Base-by-base conservation (phyloP, 164 flowering plant species). In the Aristolochia contorta region DNA sequence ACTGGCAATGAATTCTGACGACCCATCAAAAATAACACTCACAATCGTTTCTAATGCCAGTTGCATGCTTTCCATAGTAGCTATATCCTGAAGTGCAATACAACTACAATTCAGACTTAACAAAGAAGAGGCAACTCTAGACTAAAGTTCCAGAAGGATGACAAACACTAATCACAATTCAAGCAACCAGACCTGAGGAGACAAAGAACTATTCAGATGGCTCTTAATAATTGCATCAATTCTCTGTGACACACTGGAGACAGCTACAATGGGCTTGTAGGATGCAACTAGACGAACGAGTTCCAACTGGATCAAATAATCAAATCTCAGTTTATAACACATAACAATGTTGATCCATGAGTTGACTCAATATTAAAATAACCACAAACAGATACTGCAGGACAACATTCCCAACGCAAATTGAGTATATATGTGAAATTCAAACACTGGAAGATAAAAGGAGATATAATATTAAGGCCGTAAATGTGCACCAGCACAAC, bases 41-140 rank as follows among this genome's bases (percentile, higher is more conserved):
- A 80, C 86, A 71, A 89, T 80, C 65, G 79, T 83, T 62, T 88
- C 97, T 7, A 94, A 61, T n/a, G 94, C 85, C 69, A 77, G 59
- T 65, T 84, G 93, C 84, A 85, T 82, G 80, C 97, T 83, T 63
- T 94, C 97, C 77, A 94, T 71, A 46, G 81, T 63, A 22, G 80
- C 74, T 54, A 89, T 53, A 21, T 83, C 91, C 99, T 94, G 76
- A 50, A 60, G 37, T 56, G 32, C 16, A 10, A 50, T 18, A 30
- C 21, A 65, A 63, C 20, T 21, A 22, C 23, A 7, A 12, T 30
- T 21, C 37, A 37, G 43, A 37, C 43, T 10, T 37, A 37, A 10
- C 43, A 37, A 8, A 37, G 1, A 37, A 10, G 43, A 37, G 43
- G 7, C 43, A 37, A 37, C 43, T 37, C 43, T 27, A 27, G 10